Percentiles rank a stretch among this genome's conserved stretches.
Conservation (phyloP, 2,329 filamentous ascomycete genomes). For the Pestalotiopsis sp. region DNA sequence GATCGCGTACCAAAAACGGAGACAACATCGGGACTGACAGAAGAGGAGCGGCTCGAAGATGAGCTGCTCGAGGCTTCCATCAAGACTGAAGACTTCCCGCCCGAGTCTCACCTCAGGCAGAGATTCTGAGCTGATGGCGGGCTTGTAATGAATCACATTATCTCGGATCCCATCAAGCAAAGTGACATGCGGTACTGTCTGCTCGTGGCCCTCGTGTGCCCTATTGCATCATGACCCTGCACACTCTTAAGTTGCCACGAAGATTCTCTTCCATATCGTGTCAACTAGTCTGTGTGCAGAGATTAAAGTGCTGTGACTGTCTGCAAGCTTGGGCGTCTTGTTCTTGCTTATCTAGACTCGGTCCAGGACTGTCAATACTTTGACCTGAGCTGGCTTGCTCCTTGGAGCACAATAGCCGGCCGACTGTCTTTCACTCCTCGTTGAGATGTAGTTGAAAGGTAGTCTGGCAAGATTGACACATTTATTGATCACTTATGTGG, state of each 20-base stretch:
- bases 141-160: neutral
- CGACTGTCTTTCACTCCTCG: slow-evolving; percentile 10
- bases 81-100: neutral
- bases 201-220: slow-evolving; percentile 16
- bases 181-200: neutral
- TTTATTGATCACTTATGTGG: neutral
- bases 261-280: slow-evolving; percentile 76
- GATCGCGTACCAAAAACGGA: neutral
- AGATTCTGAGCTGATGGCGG: neutral
- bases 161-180: neutral
- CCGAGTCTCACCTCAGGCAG: neutral
- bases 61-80: neutral
- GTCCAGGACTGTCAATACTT: slow-evolving; percentile 36
- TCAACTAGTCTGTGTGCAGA: slow-evolving; percentile 98
- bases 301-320: slow-evolving; percentile 56
- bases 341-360: slow-evolving; percentile 36
- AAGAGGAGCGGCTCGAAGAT: neutral
- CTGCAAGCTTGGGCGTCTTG: slow-evolving; percentile 57
- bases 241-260: slow-evolving; percentile 98
- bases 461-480: slow-evolving; percentile 22
- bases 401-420: slow-evolving; percentile 20
- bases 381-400: slow-evolving; percentile 26
- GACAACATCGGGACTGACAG: slow-evolving; percentile 6
- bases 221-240: slow-evolving; percentile 48
- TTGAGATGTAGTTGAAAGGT: slow-evolving; percentile 17